Evolutionary conservation across 768 basidiomycete species (phyloP).

Genomic region (Asterophora lycoperdoides): DNA sequence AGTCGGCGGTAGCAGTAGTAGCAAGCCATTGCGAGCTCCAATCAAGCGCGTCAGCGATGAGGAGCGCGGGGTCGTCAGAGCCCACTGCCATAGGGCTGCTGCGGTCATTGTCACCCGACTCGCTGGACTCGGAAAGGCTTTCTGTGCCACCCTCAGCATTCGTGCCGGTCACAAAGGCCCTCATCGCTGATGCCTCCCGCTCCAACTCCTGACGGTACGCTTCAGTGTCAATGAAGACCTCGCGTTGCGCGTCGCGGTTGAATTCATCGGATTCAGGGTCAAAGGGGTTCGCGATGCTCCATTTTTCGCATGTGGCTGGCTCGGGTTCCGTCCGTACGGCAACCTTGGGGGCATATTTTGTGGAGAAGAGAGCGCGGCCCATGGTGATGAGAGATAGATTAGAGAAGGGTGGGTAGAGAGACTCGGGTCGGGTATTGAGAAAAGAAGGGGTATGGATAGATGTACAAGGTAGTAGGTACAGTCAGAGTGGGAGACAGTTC

Average conservation of each 20-base stretch:
- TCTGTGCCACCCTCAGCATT: conserved; percentile 23
- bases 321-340: conserved; percentile 45
- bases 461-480: conserved; percentile 15
- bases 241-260: conserved; percentile 58
- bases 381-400: conserved; percentile 26
- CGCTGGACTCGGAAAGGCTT: conserved; percentile 37
- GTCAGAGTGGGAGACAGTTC: background rate
- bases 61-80: conserved; percentile 37
- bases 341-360: conserved; percentile 33
- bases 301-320: conserved; percentile 44
- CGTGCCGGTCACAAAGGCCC: conserved; percentile 19
- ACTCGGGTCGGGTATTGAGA: conserved; percentile 17
- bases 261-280: conserved; percentile 83
- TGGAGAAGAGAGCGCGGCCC: conserved; percentile 61
- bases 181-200: background rate
- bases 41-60: conserved; percentile 33
- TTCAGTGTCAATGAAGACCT: conserved; percentile 55
- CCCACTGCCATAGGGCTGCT: conserved; percentile 47
- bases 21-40: conserved; percentile 20
- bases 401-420: conserved; percentile 7
- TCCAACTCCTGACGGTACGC: conserved; percentile 32
- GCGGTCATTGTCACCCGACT: conserved; percentile 41
- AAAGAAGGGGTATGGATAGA: conserved; percentile 19
- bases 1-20: conserved; percentile 7
- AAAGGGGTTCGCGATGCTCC: conserved; percentile 64